Conservation (phyloP, 805 yeast genomes). For the Jamesozyma rosinii region DNA sequence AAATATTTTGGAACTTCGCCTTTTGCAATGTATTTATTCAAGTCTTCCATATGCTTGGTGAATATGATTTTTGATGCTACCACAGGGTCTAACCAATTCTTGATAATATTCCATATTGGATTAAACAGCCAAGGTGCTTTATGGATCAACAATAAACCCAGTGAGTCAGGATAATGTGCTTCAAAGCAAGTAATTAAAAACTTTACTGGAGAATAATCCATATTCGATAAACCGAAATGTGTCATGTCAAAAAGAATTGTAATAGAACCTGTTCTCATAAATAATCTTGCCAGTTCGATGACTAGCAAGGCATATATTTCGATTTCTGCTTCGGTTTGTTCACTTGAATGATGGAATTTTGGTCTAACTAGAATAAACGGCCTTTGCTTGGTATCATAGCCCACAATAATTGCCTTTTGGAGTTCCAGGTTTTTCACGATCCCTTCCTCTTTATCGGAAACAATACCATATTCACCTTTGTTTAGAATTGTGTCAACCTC, state of each 20-base stretch:
- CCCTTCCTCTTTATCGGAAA: conserved; percentile 38
- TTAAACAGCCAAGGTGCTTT: conserved; percentile 96
- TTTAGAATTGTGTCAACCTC: conserved; percentile 52
- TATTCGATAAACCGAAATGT: conserved; percentile 80
- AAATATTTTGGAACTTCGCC: conserved; percentile 56
- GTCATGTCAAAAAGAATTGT: conserved; percentile 79
- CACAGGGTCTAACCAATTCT: conserved; percentile 93
- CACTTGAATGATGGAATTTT: conserved; percentile 58
- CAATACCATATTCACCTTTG: conserved; percentile 63
- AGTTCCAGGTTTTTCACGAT: conserved; percentile 36
- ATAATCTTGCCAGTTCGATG: conserved; percentile 75
- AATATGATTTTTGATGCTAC: conserved; percentile 86
- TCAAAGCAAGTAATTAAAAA: conserved; percentile 84
- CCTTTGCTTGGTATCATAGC: conserved; percentile 61
- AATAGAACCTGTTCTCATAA: conserved; percentile 69
- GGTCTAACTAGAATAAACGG: conserved; percentile 81
- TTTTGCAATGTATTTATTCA: conserved; percentile 50
- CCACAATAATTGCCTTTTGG: conserved; percentile 67
- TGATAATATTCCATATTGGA: conserved; percentile 88
- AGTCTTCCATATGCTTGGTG: conserved; percentile 61
- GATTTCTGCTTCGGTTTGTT: conserved; percentile 61
- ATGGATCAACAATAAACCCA: conserved; percentile 77
- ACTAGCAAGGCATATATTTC: conserved; percentile 64
- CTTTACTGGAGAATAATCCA: conserved; percentile 88
- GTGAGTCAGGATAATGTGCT: conserved; percentile 91